phyloP scores from a whole-genome alignment of 2,329 filamentous ascomycete species.

The Fusarium sp. region DNA sequence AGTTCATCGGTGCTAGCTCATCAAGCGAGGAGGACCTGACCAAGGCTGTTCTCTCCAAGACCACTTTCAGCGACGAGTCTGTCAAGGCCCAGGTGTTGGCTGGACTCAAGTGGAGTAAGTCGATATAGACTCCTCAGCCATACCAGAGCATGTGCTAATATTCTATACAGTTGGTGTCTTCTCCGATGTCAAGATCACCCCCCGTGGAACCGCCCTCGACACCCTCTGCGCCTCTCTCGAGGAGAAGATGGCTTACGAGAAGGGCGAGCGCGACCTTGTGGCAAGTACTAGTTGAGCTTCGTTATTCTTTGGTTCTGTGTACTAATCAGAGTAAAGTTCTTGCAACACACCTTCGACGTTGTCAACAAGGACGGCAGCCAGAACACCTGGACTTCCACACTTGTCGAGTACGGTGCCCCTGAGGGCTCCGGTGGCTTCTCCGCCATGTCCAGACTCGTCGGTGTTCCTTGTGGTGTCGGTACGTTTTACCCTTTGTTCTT shows the following conservation, averaged over 20 bases:
- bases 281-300: constrained; percentile 46
- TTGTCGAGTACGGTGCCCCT: constrained; percentile 85
- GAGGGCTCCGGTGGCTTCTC: constrained; percentile 81
- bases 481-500: constrained; percentile 1
- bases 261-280: constrained; percentile 73
- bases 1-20: constrained; percentile 78
- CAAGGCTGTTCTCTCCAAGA: constrained; percentile 80
- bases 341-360: constrained; percentile 75
- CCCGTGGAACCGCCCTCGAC: constrained; percentile 75
- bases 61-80: constrained; percentile 47
- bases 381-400: constrained; percentile 83
- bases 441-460: constrained; percentile 87
- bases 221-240: constrained; percentile 75
- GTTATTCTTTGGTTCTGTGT: background rate
- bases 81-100: constrained; percentile 32
- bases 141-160: constrained; percentile 4
- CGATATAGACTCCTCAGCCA: background rate
- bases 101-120: constrained; percentile 37
- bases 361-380: constrained; percentile 73
- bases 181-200: constrained; percentile 67
- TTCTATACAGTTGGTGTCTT: constrained; percentile 30
- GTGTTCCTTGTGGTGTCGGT: constrained; percentile 69
- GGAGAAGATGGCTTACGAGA: constrained; percentile 76
- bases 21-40: constrained; percentile 77
- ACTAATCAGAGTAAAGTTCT: constrained; percentile 38